Evolutionary conservation across 306 rosid genomes (phyloP), one percentile per base, ranked within the genome.

Genomic region (Acacia crassicarpa): DNA sequence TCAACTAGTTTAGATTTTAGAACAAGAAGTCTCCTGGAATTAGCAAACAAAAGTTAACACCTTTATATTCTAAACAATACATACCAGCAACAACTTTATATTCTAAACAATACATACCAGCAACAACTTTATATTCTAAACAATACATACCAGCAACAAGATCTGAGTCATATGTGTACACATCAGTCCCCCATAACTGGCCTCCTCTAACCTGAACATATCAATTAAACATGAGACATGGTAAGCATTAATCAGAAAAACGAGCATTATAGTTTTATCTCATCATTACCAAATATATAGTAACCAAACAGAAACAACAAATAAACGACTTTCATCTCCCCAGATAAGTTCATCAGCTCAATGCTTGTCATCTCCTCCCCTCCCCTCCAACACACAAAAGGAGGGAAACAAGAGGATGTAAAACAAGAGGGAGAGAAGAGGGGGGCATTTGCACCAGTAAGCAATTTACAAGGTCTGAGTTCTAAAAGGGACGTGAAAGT

Each of bases 111-210:
- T 70, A 84, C 86, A 78, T 80, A 95, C 99, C 99, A 74, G 99
- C 99, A 74, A 95, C 98, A 82, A 95, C 32, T 32, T 15, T 25
- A n/a, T 40, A 30, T 62, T 69, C 11, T 43, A 61, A 76, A 74
- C 44, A 78, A 71, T 70, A 84, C 87, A 78, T 80, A 95, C 99
- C 99, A 74, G 99, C 99, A 74, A 95, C 98, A 82, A 95, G 98
- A 89, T 95, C 99, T 23, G 98, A 93, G 86, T 95, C 99, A 72
- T 90, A 91, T 17, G 98, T 95, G 86, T 95, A 95, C 68, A 95
- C 91, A 89, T 95, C 99, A 62, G 98, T 95, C 32, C 99, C 99
- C 99, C 99, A 95, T 30, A 95, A 88, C 81, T 93, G 98, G 87
- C 93, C 98, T 83, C 98, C 98, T 85, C 98, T 87, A 78, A 95